These are phyloP conservation scores for Dothideomycetidae sp. DNA, from an alignment of 2,329 filamentous ascomycete genomes.

Conservation along the genomic window DNA sequence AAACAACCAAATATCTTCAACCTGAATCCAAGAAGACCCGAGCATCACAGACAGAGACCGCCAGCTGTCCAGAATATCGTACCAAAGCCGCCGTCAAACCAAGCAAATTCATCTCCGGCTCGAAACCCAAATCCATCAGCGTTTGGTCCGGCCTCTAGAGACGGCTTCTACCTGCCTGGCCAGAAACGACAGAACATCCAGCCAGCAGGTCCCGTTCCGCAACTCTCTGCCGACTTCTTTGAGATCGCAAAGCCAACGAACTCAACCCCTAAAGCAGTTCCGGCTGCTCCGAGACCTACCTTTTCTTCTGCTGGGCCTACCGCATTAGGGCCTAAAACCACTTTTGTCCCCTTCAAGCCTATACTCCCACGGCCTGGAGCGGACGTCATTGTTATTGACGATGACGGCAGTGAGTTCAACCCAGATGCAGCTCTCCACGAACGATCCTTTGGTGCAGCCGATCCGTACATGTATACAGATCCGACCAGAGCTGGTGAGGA, in stretches of 20 bases:
- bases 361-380: constrained; percentile 22
- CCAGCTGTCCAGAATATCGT: constrained; percentile 9
- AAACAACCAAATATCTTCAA: constrained; percentile 35
- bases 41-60: constrained; percentile 11
- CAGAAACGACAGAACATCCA: constrained; percentile 13
- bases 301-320: constrained; percentile 33
- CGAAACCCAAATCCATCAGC: neutral
- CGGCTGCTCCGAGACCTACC: constrained; percentile 36
- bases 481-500: constrained; percentile 58
- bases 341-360: constrained; percentile 37
- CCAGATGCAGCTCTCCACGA: constrained; percentile 33
- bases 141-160: constrained; percentile 7
- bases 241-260: constrained; percentile 36
- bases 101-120: constrained; percentile 10
- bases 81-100: constrained; percentile 2
- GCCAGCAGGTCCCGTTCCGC: constrained; percentile 4
- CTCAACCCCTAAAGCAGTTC: constrained; percentile 30
- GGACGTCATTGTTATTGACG: constrained; percentile 34
- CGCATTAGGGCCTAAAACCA: constrained; percentile 19
- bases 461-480: constrained; percentile 51
- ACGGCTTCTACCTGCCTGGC: constrained; percentile 17
- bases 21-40: constrained; percentile 23
- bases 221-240: constrained; percentile 8
- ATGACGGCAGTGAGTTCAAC: constrained; percentile 32
- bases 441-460: constrained; percentile 38